Evolutionary conservation across 1,139 yeast genomes (phyloP).

Genomic region (Geotrichum klebahnii): DNA sequence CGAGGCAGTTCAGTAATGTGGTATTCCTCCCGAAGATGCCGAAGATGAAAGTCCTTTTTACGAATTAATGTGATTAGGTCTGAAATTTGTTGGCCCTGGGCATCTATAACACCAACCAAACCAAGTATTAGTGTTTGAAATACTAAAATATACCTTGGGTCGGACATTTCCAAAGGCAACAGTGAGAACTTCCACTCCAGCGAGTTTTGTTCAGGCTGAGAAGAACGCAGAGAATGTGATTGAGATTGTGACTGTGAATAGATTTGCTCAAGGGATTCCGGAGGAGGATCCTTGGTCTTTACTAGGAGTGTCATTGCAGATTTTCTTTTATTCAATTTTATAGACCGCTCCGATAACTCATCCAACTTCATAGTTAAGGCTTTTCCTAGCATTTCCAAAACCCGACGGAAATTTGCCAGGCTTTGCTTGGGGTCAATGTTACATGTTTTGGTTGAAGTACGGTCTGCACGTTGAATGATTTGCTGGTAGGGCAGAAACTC

Average conservation of each 20-base stretch:
- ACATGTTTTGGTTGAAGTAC: neutral
- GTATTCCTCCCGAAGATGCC: slow-evolving; percentile 13
- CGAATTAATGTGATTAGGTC: slow-evolving; percentile 12
- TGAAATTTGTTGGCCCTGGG: slow-evolving; percentile 12
- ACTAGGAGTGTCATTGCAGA: neutral
- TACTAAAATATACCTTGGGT: slow-evolving; percentile 1
- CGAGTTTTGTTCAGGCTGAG: neutral
- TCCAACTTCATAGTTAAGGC: neutral
- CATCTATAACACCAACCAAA: slow-evolving; percentile 15
- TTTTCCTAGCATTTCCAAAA: neutral
- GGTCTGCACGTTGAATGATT: slow-evolving; percentile 9
- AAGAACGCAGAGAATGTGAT: neutral
- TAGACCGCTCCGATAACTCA: neutral
- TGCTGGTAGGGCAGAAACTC: slow-evolving; percentile 12
- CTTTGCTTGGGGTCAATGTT: slow-evolving; percentile 8
- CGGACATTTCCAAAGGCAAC: neutral
- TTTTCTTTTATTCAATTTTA: neutral
- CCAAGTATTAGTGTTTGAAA: slow-evolving; percentile 17
- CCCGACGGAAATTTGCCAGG: neutral
- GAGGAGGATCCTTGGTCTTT: neutral
- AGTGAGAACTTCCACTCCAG: slow-evolving; percentile 10
- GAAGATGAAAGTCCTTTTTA: slow-evolving; percentile 17
- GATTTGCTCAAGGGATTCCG: neutral
- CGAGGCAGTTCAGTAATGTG: slow-evolving; percentile 3
- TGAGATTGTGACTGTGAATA: slow-evolving; percentile 3